Evolutionary conservation across 768 basidiomycete genomes (phyloP).

Genomic region (Pseudohyphozyma bogoriensis): DNA sequence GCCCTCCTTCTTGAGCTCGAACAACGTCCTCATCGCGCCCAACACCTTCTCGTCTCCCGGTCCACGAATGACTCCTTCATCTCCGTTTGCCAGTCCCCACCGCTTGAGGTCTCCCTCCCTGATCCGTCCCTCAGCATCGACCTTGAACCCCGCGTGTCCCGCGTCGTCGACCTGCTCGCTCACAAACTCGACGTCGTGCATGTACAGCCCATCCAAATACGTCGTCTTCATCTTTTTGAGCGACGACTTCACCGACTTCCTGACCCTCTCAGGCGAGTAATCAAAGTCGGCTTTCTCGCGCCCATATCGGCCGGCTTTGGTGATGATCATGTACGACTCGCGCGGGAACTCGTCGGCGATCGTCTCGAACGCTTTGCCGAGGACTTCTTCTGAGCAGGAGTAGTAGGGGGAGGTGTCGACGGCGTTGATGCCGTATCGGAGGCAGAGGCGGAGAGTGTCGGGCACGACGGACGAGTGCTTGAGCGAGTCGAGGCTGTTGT

Average conservation of each 20-base stretch:
- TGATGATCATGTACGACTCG: conserved; percentile 65
- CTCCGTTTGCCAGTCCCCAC: conserved; percentile 57
- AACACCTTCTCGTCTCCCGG: conserved; percentile 64
- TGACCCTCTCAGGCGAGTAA: conserved; percentile 56
- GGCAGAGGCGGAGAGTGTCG: conserved; percentile 19
- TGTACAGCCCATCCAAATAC: conserved; percentile 67
- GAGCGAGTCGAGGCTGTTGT: conserved; percentile 22
- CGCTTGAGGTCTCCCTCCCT: conserved; percentile 44
- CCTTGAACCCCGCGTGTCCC: conserved; percentile 13
- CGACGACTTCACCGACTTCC: conserved; percentile 56
- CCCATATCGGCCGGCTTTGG: conserved; percentile 76
- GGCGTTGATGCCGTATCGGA: conserved; percentile 65
- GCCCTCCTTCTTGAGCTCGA: conserved; percentile 61
- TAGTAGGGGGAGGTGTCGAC: conserved; percentile 79
- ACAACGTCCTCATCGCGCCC: conserved; percentile 56
- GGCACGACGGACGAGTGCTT: conserved; percentile 9
- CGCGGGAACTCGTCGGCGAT: conserved; percentile 64
- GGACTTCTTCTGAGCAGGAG: conserved; percentile 65
- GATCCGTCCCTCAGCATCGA: conserved; percentile 18
- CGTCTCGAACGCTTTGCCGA: conserved; percentile 50
- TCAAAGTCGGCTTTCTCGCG: conserved; percentile 50
- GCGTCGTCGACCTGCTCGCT: conserved; percentile 19
- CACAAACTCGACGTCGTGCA: conserved; percentile 67
- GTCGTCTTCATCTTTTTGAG: conserved; percentile 58
- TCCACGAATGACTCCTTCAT: conserved; percentile 52